phyloP scores from a whole-genome alignment of 2,329 filamentous ascomycete genomes.

The Parastagonospora nodorum region DNA sequence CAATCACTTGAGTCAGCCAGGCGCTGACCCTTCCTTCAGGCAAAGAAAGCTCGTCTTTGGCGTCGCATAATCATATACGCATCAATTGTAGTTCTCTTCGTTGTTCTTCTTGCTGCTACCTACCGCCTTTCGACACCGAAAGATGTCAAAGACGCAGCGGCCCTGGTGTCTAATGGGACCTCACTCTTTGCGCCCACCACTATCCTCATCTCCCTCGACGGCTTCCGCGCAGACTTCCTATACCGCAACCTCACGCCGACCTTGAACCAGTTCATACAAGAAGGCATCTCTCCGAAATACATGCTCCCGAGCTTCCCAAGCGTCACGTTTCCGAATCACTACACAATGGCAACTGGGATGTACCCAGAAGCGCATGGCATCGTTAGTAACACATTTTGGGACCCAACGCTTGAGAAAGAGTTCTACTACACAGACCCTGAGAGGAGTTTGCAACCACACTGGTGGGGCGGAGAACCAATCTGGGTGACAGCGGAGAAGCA shows the following conservation, averaged over 20 bases:
- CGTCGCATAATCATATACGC: constrained; percentile 49
- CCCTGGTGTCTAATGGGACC: constrained; percentile 74
- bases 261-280: constrained; percentile 75
- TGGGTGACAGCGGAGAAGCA: constrained; percentile 92
- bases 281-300: constrained; percentile 87
- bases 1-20: constrained; percentile 41
- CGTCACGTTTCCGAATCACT: constrained; percentile 94
- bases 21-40: constrained; percentile 23
- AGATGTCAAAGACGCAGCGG: constrained; percentile 28
- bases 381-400: constrained; percentile 95
- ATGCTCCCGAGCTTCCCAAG: constrained; percentile 96
- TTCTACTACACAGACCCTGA: constrained; percentile 85
- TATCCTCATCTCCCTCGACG: constrained; percentile 90
- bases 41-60: constrained; percentile 42
- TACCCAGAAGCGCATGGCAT: constrained; percentile 93
- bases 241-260: constrained; percentile 81
- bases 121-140: constrained; percentile 57
- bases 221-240: constrained; percentile 93
- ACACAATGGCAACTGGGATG: constrained; percentile 87
- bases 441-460: constrained; percentile 80
- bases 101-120: constrained; percentile 60
- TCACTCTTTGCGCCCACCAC: constrained; percentile 89
- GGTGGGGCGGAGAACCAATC: constrained; percentile 94
- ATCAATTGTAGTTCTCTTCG: constrained; percentile 58
- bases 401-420: constrained; percentile 73